phyloP scores from a whole-genome alignment of 805 yeast genomes.

The Lachancea quebecensis region DNA sequence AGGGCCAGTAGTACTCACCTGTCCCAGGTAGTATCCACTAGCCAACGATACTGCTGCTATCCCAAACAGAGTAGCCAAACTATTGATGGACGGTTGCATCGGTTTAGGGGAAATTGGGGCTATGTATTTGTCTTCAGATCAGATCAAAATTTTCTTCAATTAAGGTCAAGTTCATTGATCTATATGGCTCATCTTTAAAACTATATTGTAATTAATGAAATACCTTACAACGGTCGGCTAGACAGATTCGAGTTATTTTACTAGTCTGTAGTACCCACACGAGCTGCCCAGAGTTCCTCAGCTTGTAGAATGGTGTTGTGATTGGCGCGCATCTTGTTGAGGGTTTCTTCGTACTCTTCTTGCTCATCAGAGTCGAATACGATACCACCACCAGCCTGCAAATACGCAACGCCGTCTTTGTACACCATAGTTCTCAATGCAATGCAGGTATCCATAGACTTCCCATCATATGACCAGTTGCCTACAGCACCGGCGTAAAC shows the following conservation, averaged over 20 bases:
- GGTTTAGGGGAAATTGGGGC: not conserved
- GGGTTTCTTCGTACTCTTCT: constrained; percentile 92
- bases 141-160: too few species aligned
- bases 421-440: constrained; percentile 96
- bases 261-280: constrained; percentile 23
- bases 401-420: constrained; percentile 81
- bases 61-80: constrained; percentile 17
- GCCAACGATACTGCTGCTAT: constrained; percentile 27
- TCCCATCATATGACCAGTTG: constrained; percentile 94
- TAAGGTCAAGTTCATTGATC: too few species aligned
- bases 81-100: constrained; percentile 10
- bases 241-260: not conserved
- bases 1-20: constrained; percentile 12
- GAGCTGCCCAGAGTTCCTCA: constrained; percentile 65
- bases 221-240: too few species aligned
- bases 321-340: constrained; percentile 96
- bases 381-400: constrained; percentile 99
- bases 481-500: constrained; percentile 99
- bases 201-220: too few species aligned
- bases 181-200: too few species aligned
- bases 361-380: constrained; percentile 91
- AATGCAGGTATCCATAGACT: constrained; percentile 94
- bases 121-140: too few species aligned
- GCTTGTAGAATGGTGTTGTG: constrained; percentile 88
- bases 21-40: constrained; percentile 27